Conservation (phyloP, 2,329 filamentous ascomycete species). For the Pyricularia grisea region DNA sequence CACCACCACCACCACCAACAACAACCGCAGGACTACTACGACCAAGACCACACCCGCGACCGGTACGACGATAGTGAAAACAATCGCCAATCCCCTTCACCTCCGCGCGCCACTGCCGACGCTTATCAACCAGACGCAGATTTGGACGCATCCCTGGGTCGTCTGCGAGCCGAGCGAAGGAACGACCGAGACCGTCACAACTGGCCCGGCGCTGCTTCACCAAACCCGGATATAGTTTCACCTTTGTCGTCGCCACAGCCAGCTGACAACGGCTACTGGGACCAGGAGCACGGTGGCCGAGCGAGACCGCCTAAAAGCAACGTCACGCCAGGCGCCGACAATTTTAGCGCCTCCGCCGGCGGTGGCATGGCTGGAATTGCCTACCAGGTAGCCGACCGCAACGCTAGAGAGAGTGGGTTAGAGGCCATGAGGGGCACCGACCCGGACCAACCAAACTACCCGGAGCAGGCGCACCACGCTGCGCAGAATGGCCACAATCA, state of each 20-base stretch:
- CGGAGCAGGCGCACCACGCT: slow-evolving; percentile 16
- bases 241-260: slow-evolving; percentile 19
- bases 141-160: slow-evolving; percentile 27
- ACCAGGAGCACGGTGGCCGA: slow-evolving; percentile 15
- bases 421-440: slow-evolving; percentile 43
- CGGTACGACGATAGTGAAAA: slow-evolving; percentile 4
- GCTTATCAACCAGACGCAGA: slow-evolving; percentile 15
- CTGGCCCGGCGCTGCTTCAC: slow-evolving; percentile 10
- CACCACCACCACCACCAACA: slow-evolving; percentile 6
- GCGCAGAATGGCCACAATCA: slow-evolving; percentile 7
- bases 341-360: slow-evolving; percentile 51
- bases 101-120: slow-evolving; percentile 11
- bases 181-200: slow-evolving; percentile 16
- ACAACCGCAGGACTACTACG: slow-evolving; percentile 4
- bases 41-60: slow-evolving; percentile 6
- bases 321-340: slow-evolving; percentile 56
- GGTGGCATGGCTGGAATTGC: slow-evolving; percentile 63
- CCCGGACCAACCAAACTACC: slow-evolving; percentile 10
- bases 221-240: slow-evolving; percentile 12
- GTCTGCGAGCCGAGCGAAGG: slow-evolving; percentile 23
- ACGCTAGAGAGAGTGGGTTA: slow-evolving; percentile 54
- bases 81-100: slow-evolving; percentile 10
- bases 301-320: slow-evolving; percentile 22
- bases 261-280: slow-evolving; percentile 14
- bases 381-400: slow-evolving; percentile 53